phyloP scores from a whole-genome alignment of 2,329 filamentous ascomycete species.

The Diatrype stigma region DNA sequence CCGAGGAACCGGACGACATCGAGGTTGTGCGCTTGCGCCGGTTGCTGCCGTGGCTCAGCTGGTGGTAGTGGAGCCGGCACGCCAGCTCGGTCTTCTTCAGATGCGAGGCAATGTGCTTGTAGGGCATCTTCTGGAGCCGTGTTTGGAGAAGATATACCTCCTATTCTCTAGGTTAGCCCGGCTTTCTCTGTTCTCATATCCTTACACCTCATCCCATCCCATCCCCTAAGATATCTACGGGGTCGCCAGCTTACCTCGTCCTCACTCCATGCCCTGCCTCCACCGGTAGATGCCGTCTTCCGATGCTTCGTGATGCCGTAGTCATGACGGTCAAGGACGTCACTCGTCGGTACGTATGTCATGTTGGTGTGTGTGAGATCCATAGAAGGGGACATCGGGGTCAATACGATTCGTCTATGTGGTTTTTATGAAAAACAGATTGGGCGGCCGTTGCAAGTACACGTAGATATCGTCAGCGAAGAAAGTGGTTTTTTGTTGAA shows the following conservation, averaged over 20 bases:
- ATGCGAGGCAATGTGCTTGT: slow-evolving; percentile 83
- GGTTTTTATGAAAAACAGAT: neutral
- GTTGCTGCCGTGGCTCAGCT: slow-evolving; percentile 77
- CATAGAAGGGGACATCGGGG: slow-evolving; percentile 48
- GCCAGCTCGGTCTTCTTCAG: slow-evolving; percentile 85
- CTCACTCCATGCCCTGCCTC: slow-evolving; percentile 79
- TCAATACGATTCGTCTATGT: neutral
- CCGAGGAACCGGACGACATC: slow-evolving; percentile 61
- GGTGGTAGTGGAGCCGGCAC: slow-evolving; percentile 83
- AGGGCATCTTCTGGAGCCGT: slow-evolving; percentile 82
- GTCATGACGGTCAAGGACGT: slow-evolving; percentile 53
- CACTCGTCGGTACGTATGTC: slow-evolving; percentile 48
- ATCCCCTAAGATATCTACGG: neutral
- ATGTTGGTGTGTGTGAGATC: slow-evolving; percentile 39
- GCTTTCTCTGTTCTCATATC: neutral
- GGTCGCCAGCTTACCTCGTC: slow-evolving; percentile 61
- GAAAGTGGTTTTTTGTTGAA: slow-evolving; percentile 13
- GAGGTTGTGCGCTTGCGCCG: slow-evolving; percentile 74
- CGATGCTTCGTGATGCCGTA: slow-evolving; percentile 61
- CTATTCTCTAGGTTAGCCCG: slow-evolving; percentile 37
- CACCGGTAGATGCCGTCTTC: slow-evolving; percentile 66
- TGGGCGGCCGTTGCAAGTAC: neutral
- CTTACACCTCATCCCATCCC: neutral
- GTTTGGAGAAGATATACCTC: slow-evolving; percentile 81
- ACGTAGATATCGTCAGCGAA: neutral